These are phyloP conservation scores for Halophytophthora polymorphica DNA, from an alignment of 352 stramenopile genomes.

Conservation along the genomic window DNA sequence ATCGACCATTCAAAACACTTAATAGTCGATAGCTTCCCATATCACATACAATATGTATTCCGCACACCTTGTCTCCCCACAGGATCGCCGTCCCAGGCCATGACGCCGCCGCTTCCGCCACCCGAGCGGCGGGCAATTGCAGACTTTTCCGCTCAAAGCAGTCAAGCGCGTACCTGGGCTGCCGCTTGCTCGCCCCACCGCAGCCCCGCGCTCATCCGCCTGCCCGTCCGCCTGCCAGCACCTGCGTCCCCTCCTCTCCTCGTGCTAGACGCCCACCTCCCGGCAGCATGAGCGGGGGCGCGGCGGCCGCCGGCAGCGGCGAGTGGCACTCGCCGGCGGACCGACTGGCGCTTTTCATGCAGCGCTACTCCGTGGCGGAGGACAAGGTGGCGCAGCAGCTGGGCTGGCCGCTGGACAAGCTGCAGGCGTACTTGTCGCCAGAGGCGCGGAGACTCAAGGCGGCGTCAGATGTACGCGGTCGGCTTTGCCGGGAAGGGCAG, in stretches of 20 bases:
- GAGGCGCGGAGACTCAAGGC: slow-evolving; percentile 36
- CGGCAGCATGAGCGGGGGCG: slow-evolving; percentile 26
- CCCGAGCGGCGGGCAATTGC: slow-evolving; percentile 3
- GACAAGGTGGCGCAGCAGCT: slow-evolving; percentile 51
- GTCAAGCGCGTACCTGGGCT: too few species aligned
- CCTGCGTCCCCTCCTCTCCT: too few species aligned
- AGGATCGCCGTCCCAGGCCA: too few species aligned
- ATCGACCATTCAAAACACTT: too few species aligned
- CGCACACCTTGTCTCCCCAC: too few species aligned
- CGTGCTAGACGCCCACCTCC: not conserved
- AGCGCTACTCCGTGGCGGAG: slow-evolving; percentile 42
- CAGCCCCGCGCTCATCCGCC: too few species aligned
- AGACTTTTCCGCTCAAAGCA: slow-evolving; percentile 2
- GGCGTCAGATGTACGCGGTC: slow-evolving; percentile 27
- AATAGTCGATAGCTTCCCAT: too few species aligned
- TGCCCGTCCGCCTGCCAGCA: too few species aligned
- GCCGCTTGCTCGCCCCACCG: too few species aligned
- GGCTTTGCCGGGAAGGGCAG: not conserved
- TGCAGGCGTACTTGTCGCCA: slow-evolving; percentile 51
- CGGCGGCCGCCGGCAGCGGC: slow-evolving; percentile 4
- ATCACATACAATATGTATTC: too few species aligned
- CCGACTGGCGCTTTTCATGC: slow-evolving; percentile 59
- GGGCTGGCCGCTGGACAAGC: slow-evolving; percentile 45
- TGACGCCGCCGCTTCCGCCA: too few species aligned
- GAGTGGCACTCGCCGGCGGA: slow-evolving; percentile 40